Base-by-base conservation (phyloP, 306 rosid genomes). In the Rosa rugosa region DNA sequence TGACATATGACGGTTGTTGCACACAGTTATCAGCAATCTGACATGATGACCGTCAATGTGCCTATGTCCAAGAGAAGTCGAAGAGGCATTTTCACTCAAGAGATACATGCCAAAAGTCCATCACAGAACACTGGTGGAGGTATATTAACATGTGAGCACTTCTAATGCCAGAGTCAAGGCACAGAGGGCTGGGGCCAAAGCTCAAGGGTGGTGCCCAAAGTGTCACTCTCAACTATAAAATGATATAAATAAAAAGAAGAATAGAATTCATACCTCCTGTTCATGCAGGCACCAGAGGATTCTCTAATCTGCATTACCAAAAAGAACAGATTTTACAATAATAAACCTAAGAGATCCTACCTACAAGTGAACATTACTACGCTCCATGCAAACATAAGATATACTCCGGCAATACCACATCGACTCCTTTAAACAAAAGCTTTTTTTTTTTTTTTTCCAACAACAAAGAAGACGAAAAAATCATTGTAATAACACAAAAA, bases 271-370 rank as follows among this genome's bases (percentile, higher is more conserved):
- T 77, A 86, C 91, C 89, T 88, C 80, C 65, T 67, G 71, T 70
- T 45, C 49, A 49, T 34, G 77, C 75, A 18, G 34, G 81, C 80
- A 25, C 65, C 79, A 73, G 84, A 65, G 67, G 59, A 59, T 79
- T 75, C 86, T 83, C 54, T 79, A 73, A 77, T 67, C 89, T 88
- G 84, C 89, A 81, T 73, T 36, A 12, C 59, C 50, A 77, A 80
- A 18, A 69, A 23, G 18, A 36, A 57, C 38, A 38, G 18, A 66
- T 31, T 41, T 68, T 11, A 65, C 56, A 46, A 49, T 16, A 73
- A 44, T 31, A 67, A 56, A 56, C 72, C 44, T 49, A 72, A 13
- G 20, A 56, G 59, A 62, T 38, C 40, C 5, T 73, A n/a, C 45
- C 56, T 25, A 53, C 45, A 23, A n/a, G 11, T 49, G 2, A 62